Conservation (phyloP, 768 basidiomycete species). For the Phanerochaete carnosa region DNA sequence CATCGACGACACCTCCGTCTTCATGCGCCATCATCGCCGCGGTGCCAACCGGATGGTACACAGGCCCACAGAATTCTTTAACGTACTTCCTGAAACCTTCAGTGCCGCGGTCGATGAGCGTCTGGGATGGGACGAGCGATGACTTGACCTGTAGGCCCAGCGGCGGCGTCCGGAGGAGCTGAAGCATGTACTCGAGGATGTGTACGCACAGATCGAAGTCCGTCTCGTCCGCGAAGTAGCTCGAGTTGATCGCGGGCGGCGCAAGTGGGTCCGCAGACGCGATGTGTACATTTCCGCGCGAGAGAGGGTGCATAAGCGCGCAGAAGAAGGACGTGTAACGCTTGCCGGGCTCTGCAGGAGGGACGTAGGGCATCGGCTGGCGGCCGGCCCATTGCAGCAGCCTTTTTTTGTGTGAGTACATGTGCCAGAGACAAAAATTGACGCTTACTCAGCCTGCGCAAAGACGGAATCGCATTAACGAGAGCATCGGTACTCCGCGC, state of each 20-base stretch:
- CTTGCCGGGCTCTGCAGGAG: constrained; percentile 2
- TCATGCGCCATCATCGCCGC: constrained; percentile 38
- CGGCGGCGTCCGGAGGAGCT: constrained; percentile 4
- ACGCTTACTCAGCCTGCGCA: not conserved
- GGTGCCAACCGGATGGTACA: constrained; percentile 32
- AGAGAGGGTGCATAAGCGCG: constrained; percentile 16
- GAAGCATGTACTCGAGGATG: constrained; percentile 1
- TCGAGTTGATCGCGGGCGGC: constrained; percentile 25
- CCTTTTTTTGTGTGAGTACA: not conserved
- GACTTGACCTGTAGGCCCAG: not conserved
- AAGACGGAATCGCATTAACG: not conserved
- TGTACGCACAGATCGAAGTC: constrained; percentile 7
- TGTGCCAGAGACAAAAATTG: not conserved
- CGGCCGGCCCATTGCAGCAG: constrained; percentile 5
- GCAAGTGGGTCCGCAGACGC: constrained; percentile 20
- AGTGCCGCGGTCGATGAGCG: not conserved
- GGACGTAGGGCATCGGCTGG: constrained; percentile 3
- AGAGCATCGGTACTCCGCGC: not conserved
- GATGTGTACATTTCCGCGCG: constrained; percentile 23
- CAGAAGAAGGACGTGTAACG: constrained; percentile 10
- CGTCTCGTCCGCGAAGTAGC: constrained; percentile 21
- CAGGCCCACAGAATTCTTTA: constrained; percentile 2
- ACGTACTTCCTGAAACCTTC: constrained; percentile 4
- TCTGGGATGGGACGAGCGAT: not conserved
- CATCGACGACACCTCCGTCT: constrained; percentile 35